Evolutionary conservation across 2,329 filamentous ascomycete species (phyloP).

Genomic region (Fusarium sulawesiense): DNA sequence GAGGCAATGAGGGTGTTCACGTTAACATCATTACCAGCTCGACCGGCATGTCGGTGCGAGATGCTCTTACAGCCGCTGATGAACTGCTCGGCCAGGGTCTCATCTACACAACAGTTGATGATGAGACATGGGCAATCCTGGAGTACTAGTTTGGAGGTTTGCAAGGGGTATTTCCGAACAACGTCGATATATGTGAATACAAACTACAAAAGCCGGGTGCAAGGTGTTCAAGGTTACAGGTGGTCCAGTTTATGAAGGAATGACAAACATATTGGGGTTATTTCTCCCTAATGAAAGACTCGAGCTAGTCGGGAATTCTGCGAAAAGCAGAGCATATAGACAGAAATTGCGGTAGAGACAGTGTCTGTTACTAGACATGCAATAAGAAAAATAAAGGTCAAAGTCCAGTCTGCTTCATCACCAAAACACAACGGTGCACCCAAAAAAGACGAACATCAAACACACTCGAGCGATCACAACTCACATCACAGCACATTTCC

Average conservation of each 20-base stretch:
- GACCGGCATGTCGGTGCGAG: slow-evolving; percentile 72
- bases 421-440: not conserved
- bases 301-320: slow-evolving; percentile 35
- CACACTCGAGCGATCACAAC: not conserved
- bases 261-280: slow-evolving; percentile 39
- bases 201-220: slow-evolving; percentile 37
- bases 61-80: slow-evolving; percentile 82
- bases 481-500: slow-evolving; percentile 36
- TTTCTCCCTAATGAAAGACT: slow-evolving; percentile 45
- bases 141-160: slow-evolving; percentile 63
- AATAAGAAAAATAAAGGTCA: slow-evolving; percentile 6
- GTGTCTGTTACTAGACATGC: slow-evolving; percentile 11
- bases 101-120: slow-evolving; percentile 92
- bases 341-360: slow-evolving; percentile 37
- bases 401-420: slow-evolving; percentile 5
- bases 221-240: slow-evolving; percentile 44
- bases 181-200: slow-evolving; percentile 14
- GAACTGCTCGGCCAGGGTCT: slow-evolving; percentile 79
- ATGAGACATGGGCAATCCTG: slow-evolving; percentile 89
- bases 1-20: slow-evolving; percentile 86
- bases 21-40: slow-evolving; percentile 78
- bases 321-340: slow-evolving; percentile 29
- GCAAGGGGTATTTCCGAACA: not conserved
- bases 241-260: slow-evolving; percentile 44
- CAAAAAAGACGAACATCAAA: not conserved